phyloP scores from a whole-genome alignment of 1,284 basidiomycete species.

The Lentinula novae-zelandiae region DNA sequence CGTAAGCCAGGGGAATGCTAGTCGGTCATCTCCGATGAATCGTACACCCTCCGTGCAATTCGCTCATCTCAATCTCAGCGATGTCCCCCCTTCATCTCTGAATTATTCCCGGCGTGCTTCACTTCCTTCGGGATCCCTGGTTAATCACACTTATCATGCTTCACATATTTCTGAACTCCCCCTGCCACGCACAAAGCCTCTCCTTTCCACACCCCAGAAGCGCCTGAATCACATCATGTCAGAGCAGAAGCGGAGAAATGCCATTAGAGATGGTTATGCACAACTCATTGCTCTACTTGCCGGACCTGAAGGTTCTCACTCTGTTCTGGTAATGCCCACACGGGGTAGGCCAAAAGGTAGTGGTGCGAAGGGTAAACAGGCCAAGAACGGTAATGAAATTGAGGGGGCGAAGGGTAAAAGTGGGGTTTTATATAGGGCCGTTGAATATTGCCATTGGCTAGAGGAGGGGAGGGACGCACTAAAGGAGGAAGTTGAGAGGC shows the following conservation, averaged over 20 bases:
- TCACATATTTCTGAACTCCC: not conserved
- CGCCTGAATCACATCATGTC: slow-evolving; percentile 91
- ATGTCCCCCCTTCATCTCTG: slow-evolving; percentile 14
- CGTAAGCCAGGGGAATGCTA: slow-evolving; percentile 1
- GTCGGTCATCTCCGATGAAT: slow-evolving; percentile 24
- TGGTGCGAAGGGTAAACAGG: slow-evolving; percentile 40
- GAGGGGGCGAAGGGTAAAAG: slow-evolving; percentile 73
- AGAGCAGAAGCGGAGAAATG: slow-evolving; percentile 86
- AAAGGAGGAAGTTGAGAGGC: slow-evolving; percentile 52
- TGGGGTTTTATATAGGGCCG: slow-evolving; percentile 75
- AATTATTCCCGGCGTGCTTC: slow-evolving; percentile 4
- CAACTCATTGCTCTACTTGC: slow-evolving; percentile 76
- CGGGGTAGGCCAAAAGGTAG: slow-evolving; percentile 77
- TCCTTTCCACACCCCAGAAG: slow-evolving; percentile 83
- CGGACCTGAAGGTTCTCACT: slow-evolving; percentile 53
- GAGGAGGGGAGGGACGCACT: slow-evolving; percentile 70
- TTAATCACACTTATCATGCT: not conserved
- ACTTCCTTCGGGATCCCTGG: slow-evolving; percentile 17
- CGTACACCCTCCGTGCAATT: slow-evolving; percentile 13
- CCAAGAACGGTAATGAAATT: not conserved
- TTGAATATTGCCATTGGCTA: slow-evolving; percentile 74
- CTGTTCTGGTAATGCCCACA: slow-evolving; percentile 68
- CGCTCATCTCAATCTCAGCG: not conserved
- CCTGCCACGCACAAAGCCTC: slow-evolving; percentile 43
- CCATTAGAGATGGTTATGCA: slow-evolving; percentile 86